phyloP scores from a whole-genome alignment of 108 stramenopile species.

The Heterococcus sp. region DNA sequence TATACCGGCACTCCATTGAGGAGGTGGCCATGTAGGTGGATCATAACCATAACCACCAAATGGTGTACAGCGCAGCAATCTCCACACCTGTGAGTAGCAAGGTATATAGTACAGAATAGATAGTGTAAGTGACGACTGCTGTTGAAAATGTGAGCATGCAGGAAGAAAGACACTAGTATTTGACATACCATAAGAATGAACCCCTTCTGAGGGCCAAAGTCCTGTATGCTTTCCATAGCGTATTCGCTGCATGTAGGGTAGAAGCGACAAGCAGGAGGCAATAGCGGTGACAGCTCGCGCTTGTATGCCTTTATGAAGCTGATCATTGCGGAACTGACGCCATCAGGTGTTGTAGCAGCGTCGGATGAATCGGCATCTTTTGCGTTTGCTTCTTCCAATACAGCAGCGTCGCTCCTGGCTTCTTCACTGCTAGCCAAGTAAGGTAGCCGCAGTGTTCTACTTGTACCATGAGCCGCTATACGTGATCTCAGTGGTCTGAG shows the following conservation, averaged over 20 bases:
- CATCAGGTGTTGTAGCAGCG: no score
- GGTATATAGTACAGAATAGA: background rate
- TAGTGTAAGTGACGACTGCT: background rate
- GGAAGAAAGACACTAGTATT: background rate
- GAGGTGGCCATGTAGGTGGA: constrained; percentile 47
- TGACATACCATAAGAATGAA: constrained; percentile 16
- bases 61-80: constrained; percentile 48
- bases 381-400: no score
- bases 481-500: no score
- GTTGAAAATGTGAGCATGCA: background rate
- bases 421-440: no score
- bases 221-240: constrained; percentile 36
- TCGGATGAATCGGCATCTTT: no score
- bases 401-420: no score
- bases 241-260: constrained; percentile 44
- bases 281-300: constrained; percentile 42
- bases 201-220: constrained; percentile 38
- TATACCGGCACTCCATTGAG: constrained; percentile 42
- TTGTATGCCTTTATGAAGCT: constrained; percentile 39
- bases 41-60: constrained; percentile 40
- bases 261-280: constrained; percentile 47
- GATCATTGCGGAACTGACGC: constrained; percentile 31
- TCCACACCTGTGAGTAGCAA: constrained; percentile 9
- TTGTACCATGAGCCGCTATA: no score
- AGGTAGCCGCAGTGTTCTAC: no score